These are phyloP conservation scores for Skeletonema grethae DNA, from an alignment of 108 stramenopile genomes.

Conservation along the genomic window DNA sequence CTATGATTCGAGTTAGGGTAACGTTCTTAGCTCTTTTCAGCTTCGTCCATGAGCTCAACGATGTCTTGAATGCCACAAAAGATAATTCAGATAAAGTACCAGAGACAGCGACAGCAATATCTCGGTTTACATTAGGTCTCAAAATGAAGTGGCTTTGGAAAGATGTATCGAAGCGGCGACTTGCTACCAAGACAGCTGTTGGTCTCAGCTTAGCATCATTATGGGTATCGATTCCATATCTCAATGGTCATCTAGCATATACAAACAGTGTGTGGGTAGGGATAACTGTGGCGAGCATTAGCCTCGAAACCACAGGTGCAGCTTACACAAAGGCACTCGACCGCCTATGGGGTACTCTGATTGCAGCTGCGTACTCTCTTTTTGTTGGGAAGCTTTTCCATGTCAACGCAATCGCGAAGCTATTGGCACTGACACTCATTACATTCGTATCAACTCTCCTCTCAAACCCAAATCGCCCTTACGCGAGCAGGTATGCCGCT, in stretches of 20 bases:
- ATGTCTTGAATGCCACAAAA: constrained; percentile 15
- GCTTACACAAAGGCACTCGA: constrained; percentile 49
- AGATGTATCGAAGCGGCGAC: constrained; percentile 30
- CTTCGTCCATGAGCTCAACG: constrained; percentile 30
- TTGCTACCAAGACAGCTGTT: constrained; percentile 51
- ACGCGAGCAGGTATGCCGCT: constrained; percentile 47
- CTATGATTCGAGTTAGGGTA: constrained; percentile 21
- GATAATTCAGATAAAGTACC: constrained; percentile 3
- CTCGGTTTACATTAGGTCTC: background rate
- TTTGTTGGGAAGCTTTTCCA: constrained; percentile 47
- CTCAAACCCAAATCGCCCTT: constrained; percentile 42
- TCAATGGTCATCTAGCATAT: constrained; percentile 39
- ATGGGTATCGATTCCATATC: constrained; percentile 47
- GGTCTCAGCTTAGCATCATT: constrained; percentile 52
- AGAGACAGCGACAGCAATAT: background rate
- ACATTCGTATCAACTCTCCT: constrained; percentile 45
- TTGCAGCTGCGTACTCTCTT: constrained; percentile 51
- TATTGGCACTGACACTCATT: constrained; percentile 34
- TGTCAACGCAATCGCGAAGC: constrained; percentile 18
- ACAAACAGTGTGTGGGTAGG: constrained; percentile 56
- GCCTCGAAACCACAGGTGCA: constrained; percentile 45
- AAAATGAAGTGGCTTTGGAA: constrained; percentile 44
- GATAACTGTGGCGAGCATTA: constrained; percentile 54
- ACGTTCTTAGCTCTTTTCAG: constrained; percentile 35
- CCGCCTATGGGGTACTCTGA: constrained; percentile 51